Evolutionary conservation across 2,329 filamentous ascomycete species (phyloP), one percentile per base, ranked within the genome.

Genomic region (Cordyceps javanica): DNA sequence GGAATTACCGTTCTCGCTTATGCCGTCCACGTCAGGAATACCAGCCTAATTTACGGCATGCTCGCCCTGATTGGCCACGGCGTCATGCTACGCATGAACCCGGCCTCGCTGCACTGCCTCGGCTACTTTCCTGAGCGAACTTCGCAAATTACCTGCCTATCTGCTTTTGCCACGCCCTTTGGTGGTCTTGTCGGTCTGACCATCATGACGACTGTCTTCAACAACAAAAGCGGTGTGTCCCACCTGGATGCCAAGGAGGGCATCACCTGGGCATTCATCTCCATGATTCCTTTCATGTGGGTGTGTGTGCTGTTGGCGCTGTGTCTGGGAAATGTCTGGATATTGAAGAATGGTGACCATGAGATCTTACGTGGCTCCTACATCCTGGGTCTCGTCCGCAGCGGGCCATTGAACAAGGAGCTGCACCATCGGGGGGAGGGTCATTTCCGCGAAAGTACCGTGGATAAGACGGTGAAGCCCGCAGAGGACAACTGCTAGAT

Each of bases 141-240:
- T 14, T 78, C 85, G 0, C 74, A 79, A 0, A 81, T 87, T 5
- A 78, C 85, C 55, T 82, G 80, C 1, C 66, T 89, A 11, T 77
- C 86, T 68, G 75, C 78, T 0, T 82, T 89, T 56, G 77, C 83
- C 2, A 59, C 81, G 16, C 82, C 83, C 0, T 80, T 89, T 25
- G 86, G 87, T 4, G 85, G 86, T 11, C 87, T 85, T 0, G 69
- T 89, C 3, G 81, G 80, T 0, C 73, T 88, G 51, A 86, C 85
- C 0, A 77, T 89, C 63, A 88, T 89, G 86, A 79, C 83, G 14
- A 78, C 81, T 10, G 85, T 89, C 2, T 88, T 88, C 68, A 87
- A 87, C 65, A 89, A 89, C 61, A 72, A 57, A 34, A 51, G 39
- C 23, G 45, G 46, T 10, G 48, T 21, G 10, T 8, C n/a, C n/a